phyloP scores from a whole-genome alignment of 208 protist genomes.

The Naegleria lovaniensis region DNA sequence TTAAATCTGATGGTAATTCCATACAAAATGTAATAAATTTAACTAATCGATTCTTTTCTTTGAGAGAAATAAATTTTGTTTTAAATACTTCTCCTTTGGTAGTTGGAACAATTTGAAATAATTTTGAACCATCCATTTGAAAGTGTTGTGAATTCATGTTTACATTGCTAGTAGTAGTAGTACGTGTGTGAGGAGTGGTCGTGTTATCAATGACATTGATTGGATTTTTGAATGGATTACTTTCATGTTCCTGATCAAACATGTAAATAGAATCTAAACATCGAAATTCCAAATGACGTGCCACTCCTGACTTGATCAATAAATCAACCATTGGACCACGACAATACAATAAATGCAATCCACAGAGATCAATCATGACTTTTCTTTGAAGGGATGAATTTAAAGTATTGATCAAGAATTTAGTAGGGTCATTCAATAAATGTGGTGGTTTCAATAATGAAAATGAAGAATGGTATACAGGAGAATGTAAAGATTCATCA shows the following conservation, averaged over 20 bases:
- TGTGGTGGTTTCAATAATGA: not conserved
- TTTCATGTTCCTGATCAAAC: not conserved
- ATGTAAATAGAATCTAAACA: constrained; percentile 26
- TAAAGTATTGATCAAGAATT: not conserved
- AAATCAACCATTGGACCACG: constrained; percentile 35
- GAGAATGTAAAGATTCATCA: no score
- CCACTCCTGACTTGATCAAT: constrained; percentile 42
- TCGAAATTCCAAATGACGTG: constrained; percentile 50
- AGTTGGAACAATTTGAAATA: constrained; percentile 54
- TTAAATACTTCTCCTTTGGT: constrained; percentile 69
- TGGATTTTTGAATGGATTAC: not conserved
- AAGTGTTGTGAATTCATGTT: not conserved
- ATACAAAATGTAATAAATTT: constrained; percentile 66
- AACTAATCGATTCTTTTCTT: constrained; percentile 82
- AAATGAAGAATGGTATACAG: not conserved
- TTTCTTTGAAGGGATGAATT: not conserved
- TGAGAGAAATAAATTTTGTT: constrained; percentile 49
- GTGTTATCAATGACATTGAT: no score
- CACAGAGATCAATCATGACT: constrained; percentile 42
- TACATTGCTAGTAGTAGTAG: no score
- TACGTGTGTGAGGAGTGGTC: no score
- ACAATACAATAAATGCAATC: constrained; percentile 17
- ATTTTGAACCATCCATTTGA: not conserved
- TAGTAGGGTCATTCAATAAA: not conserved
- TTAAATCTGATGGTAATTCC: constrained; percentile 35